Conservation (phyloP, 2,329 filamentous ascomycete species). For the Xylariaceae sp. region DNA sequence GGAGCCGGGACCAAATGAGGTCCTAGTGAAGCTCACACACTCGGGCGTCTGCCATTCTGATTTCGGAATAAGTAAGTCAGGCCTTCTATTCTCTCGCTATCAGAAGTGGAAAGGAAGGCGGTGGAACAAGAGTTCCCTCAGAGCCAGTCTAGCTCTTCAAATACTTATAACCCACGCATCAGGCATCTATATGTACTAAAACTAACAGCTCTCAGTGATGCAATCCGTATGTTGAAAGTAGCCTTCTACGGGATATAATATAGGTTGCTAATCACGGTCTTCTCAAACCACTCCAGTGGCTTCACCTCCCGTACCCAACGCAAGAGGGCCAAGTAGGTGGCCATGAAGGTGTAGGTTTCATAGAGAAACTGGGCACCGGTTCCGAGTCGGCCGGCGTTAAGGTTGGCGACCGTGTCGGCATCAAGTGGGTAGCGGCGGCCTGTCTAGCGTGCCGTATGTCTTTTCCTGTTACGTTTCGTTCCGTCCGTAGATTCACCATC, state of each 20-base stretch:
- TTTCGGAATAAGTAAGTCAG: conserved; percentile 15
- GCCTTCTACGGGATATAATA: not conserved
- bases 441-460: conserved; percentile 17
- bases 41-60: conserved; percentile 20
- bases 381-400: conserved; percentile 7
- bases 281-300: conserved; percentile 8
- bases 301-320: conserved; percentile 5
- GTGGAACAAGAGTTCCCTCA: no score
- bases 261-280: not conserved
- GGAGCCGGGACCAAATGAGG: conserved; percentile 14
- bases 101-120: no score
- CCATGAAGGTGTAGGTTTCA: conserved; percentile 16
- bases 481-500: no score
- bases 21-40: conserved; percentile 19
- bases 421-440: conserved; percentile 17
- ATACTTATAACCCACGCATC: not conserved
- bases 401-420: conserved; percentile 18
- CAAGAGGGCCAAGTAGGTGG: conserved; percentile 14
- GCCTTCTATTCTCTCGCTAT: no score
- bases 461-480: not conserved
- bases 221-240: conserved; percentile 8
- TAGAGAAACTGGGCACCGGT: conserved; percentile 15
- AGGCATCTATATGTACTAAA: conserved; percentile 1
- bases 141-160: no score
- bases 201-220: conserved; percentile 9